Evolutionary conservation across 1,284 basidiomycete genomes (phyloP).

Genomic region (Inonotus hispidus): DNA sequence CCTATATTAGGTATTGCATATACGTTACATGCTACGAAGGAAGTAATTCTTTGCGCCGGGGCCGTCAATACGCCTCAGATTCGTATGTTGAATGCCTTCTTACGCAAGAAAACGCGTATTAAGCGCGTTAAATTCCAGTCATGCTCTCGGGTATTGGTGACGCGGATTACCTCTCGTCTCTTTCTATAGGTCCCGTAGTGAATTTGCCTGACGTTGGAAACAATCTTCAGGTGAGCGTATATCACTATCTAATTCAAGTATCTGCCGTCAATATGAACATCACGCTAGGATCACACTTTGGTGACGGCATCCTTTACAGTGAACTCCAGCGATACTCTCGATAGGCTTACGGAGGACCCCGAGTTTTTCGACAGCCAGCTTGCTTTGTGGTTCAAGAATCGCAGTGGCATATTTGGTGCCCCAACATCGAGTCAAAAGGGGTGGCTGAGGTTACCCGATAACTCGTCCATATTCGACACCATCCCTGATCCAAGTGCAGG

Average conservation of each 20-base stretch:
- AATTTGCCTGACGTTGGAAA: conserved; percentile 10
- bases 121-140: conserved; percentile 28
- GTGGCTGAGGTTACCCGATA: conserved; percentile 29
- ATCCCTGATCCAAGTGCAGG: conserved; percentile 34
- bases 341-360: conserved; percentile 23
- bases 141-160: conserved; percentile 16
- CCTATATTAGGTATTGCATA: neutral
- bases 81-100: conserved; percentile 20
- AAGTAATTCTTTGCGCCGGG: conserved; percentile 27
- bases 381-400: conserved; percentile 27
- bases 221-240: conserved; percentile 20
- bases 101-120: conserved; percentile 25
- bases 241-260: conserved; percentile 19
- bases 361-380: conserved; percentile 20
- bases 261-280: neutral
- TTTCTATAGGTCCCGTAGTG: conserved; percentile 3
- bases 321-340: conserved; percentile 28
- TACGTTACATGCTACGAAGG: conserved; percentile 16
- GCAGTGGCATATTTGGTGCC: conserved; percentile 25
- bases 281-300: conserved; percentile 31
- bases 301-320: conserved; percentile 28
- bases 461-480: conserved; percentile 28
- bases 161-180: neutral
- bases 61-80: conserved; percentile 30
- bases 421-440: conserved; percentile 20